phyloP scores from a whole-genome alignment of 2,329 filamentous ascomycete species.

The Neospermospora avenae region DNA sequence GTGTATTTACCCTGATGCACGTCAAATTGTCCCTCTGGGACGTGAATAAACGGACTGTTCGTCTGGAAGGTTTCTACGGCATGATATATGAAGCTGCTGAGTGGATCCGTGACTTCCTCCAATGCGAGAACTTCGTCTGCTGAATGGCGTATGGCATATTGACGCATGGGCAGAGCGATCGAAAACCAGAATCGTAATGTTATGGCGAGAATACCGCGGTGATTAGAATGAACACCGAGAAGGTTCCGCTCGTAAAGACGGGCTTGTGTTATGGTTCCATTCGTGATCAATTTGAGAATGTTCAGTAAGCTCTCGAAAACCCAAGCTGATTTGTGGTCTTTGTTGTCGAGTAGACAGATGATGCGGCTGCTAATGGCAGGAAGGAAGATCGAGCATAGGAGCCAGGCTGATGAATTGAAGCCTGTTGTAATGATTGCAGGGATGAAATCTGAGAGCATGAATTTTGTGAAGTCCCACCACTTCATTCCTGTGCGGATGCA shows the following conservation, averaged over 20 bases:
- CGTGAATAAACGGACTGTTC: neutral
- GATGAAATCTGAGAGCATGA: constrained; percentile 28
- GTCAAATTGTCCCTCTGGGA: constrained; percentile 9
- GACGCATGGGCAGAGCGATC: constrained; percentile 18
- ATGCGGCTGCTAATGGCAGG: constrained; percentile 19
- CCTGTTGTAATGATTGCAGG: constrained; percentile 28
- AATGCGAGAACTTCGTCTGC: neutral
- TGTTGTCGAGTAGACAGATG: constrained; percentile 10
- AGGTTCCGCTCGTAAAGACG: neutral
- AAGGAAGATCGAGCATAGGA: constrained; percentile 28
- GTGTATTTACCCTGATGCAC: constrained; percentile 7
- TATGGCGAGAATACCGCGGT: constrained; percentile 22
- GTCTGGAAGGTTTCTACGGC: constrained; percentile 4
- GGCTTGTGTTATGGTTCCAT: constrained; percentile 12
- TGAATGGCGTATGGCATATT: constrained; percentile 14
- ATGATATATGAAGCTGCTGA: constrained; percentile 19
- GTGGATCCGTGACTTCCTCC: constrained; percentile 14
- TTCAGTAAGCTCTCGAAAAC: constrained; percentile 21
- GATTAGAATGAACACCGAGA: constrained; percentile 13
- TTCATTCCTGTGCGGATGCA: constrained; percentile 24
- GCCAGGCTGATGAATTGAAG: constrained; percentile 26
- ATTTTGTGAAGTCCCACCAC: constrained; percentile 26
- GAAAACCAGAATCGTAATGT: constrained; percentile 28
- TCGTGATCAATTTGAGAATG: constrained; percentile 27
- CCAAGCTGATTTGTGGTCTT: constrained; percentile 3